These are phyloP conservation scores for Rhodotorula graminis DNA, from an alignment of 768 basidiomycete species.

Conservation along the genomic window DNA sequence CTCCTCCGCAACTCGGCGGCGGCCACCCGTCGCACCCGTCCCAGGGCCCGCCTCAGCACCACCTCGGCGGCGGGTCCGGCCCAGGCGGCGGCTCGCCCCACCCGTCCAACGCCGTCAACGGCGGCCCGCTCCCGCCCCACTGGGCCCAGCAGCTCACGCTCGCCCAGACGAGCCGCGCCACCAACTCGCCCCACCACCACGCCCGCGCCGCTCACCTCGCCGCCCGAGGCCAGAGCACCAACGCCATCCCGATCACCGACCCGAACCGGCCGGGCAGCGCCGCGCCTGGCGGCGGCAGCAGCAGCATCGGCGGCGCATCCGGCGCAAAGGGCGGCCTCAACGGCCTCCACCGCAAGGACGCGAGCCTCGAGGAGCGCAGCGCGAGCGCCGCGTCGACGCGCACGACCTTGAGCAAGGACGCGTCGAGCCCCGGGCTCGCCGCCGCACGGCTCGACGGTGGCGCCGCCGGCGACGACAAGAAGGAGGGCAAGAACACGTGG, in stretches of 20 bases:
- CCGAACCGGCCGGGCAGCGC: constrained; percentile 38
- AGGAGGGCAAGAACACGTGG: constrained; percentile 53
- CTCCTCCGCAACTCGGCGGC: neutral
- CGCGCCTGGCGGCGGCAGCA: neutral
- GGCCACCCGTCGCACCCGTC: constrained; percentile 5
- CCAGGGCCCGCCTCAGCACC: constrained; percentile 23
- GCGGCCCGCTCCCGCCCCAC: constrained; percentile 32
- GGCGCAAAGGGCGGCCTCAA: neutral
- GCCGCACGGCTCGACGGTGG: neutral
- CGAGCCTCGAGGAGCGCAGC: constrained; percentile 21
- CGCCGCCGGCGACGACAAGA: constrained; percentile 13
- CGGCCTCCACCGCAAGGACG: constrained; percentile 12
- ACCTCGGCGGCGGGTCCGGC: constrained; percentile 8
- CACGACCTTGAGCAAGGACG: constrained; percentile 10
- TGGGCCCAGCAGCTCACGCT: constrained; percentile 41
- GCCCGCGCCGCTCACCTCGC: constrained; percentile 94
- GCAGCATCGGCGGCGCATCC: neutral
- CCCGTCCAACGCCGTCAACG: neutral
- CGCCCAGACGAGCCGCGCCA: constrained; percentile 70
- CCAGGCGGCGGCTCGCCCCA: constrained; percentile 7
- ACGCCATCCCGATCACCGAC: constrained; percentile 65
- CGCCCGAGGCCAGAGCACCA: constrained; percentile 78
- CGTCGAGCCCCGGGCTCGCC: constrained; percentile 11
- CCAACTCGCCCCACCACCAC: constrained; percentile 85
- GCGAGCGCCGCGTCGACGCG: constrained; percentile 25